Conservation (phyloP, 2,329 filamentous ascomycete species). For the Beauveria sp. region DNA sequence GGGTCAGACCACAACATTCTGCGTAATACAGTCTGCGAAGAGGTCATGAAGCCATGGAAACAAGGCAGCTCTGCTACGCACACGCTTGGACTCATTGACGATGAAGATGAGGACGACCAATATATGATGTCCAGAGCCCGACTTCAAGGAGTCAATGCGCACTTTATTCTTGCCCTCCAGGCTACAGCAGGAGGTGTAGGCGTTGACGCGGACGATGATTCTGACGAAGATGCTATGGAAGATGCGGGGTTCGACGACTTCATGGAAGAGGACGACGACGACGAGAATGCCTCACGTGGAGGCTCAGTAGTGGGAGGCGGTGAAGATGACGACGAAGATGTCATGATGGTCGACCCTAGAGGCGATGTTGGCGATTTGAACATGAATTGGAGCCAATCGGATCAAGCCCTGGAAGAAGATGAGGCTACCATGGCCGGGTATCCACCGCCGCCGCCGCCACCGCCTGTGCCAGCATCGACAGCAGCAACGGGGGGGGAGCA, state of each 20-base stretch:
- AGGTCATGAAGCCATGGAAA: constrained; percentile 81
- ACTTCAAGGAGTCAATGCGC: constrained; percentile 27
- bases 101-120: constrained; percentile 41
- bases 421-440: constrained; percentile 75
- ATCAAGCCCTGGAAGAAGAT: constrained; percentile 64
- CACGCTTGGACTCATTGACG: constrained; percentile 39
- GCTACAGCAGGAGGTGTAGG: constrained; percentile 25
- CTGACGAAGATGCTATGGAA: constrained; percentile 27
- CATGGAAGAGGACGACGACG: constrained; percentile 50
- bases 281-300: constrained; percentile 27
- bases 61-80: constrained; percentile 79
- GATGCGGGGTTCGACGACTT: constrained; percentile 37
- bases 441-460: constrained; percentile 56
- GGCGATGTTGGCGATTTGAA: constrained; percentile 38
- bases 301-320: constrained; percentile 32
- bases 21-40: constrained; percentile 77
- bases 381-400: constrained; percentile 45
- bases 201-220: constrained; percentile 22
- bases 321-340: constrained; percentile 46
- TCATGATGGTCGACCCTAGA: constrained; percentile 49
- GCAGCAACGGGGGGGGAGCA: constrained; percentile 26
- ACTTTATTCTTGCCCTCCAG: constrained; percentile 31
- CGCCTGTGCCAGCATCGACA: constrained; percentile 42
- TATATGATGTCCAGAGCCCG: constrained; percentile 30
- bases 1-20: constrained; percentile 73